These are phyloP conservation scores for Mycena metata DNA, from an alignment of 768 basidiomycete species.

Conservation along the genomic window DNA sequence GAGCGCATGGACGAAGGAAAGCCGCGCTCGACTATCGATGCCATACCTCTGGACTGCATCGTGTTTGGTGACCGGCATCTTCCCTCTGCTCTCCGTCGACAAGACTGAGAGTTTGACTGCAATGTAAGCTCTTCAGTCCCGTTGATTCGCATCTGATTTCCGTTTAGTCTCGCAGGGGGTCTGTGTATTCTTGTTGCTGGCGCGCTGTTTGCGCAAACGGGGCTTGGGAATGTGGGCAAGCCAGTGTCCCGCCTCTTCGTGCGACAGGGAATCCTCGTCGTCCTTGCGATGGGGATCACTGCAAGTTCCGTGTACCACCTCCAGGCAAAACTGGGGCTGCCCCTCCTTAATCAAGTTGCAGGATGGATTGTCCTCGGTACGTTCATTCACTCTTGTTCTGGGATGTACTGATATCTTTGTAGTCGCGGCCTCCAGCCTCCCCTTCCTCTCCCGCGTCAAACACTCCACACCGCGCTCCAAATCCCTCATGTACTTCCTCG, in stretches of 20 bases:
- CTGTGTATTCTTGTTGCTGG: slow-evolving; percentile 21
- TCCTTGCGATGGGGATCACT: slow-evolving; percentile 66
- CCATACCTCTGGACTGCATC: slow-evolving; percentile 59
- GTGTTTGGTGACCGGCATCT: slow-evolving; percentile 71
- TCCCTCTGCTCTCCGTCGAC: slow-evolving; percentile 81
- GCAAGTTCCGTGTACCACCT: slow-evolving; percentile 69
- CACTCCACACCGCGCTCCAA: slow-evolving; percentile 61
- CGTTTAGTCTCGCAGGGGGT: slow-evolving; percentile 30
- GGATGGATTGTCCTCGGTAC: slow-evolving; percentile 72
- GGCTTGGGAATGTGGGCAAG: slow-evolving; percentile 4
- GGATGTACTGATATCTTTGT: neutral
- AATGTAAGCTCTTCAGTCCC: slow-evolving; percentile 63
- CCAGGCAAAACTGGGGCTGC: slow-evolving; percentile 76
- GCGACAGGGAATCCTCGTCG: slow-evolving; percentile 58
- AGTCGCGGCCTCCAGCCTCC: slow-evolving; percentile 67
- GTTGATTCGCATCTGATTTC: slow-evolving; percentile 23
- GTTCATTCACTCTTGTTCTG: neutral
- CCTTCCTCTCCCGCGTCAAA: slow-evolving; percentile 57
- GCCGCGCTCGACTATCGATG: slow-evolving; percentile 45
- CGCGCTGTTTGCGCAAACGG: slow-evolving; percentile 1
- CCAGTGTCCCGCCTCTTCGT: slow-evolving; percentile 36
- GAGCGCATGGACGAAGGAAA: slow-evolving; percentile 58
- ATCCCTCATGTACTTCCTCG: slow-evolving; percentile 74
- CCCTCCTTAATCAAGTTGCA: slow-evolving; percentile 66
- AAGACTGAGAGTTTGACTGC: slow-evolving; percentile 70